These are phyloP conservation scores for Boletus insuetus DNA, from an alignment of 768 basidiomycete species.

Conservation along the genomic window DNA sequence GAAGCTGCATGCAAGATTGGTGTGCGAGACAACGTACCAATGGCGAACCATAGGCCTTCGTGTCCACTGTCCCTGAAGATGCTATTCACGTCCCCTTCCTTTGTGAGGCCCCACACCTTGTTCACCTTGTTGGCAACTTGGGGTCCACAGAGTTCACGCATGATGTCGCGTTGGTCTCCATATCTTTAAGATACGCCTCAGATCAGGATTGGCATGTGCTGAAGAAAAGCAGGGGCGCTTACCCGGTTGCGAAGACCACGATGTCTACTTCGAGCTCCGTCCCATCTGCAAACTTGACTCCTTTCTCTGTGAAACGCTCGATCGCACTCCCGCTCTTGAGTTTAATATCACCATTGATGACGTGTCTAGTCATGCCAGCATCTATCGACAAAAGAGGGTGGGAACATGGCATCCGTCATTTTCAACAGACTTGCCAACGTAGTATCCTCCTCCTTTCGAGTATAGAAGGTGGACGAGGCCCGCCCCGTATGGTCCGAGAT, in stretches of 20 bases:
- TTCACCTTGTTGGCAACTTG: slow-evolving; percentile 44
- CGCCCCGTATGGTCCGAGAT: slow-evolving; percentile 33
- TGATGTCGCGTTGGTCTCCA: slow-evolving; percentile 40
- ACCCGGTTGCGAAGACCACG: slow-evolving; percentile 35
- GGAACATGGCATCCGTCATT: not conserved
- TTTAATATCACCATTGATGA: slow-evolving; percentile 49
- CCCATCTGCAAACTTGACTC: slow-evolving; percentile 19
- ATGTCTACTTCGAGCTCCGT: slow-evolving; percentile 32
- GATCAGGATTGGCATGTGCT: not conserved
- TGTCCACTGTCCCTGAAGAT: slow-evolving; percentile 33
- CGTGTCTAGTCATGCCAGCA: slow-evolving; percentile 41
- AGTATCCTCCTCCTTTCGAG: slow-evolving; percentile 37
- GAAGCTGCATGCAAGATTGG: not conserved
- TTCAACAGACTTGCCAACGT: slow-evolving; percentile 31
- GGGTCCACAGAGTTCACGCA: slow-evolving; percentile 44
- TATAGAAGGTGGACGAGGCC: slow-evolving; percentile 32
- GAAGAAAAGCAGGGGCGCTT: not conserved
- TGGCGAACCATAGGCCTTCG: slow-evolving; percentile 35
- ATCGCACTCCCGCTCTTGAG: slow-evolving; percentile 43
- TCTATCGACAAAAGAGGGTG: slow-evolving; percentile 13
- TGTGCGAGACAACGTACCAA: slow-evolving; percentile 17
- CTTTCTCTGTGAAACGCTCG: slow-evolving; percentile 29
- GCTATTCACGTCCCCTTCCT: slow-evolving; percentile 50
- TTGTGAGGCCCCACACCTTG: slow-evolving; percentile 58
- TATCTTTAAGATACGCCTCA: slow-evolving; percentile 33